phyloP scores from a whole-genome alignment of 2,329 filamentous ascomycete genomes.

The Escovopsis weberi region DNA sequence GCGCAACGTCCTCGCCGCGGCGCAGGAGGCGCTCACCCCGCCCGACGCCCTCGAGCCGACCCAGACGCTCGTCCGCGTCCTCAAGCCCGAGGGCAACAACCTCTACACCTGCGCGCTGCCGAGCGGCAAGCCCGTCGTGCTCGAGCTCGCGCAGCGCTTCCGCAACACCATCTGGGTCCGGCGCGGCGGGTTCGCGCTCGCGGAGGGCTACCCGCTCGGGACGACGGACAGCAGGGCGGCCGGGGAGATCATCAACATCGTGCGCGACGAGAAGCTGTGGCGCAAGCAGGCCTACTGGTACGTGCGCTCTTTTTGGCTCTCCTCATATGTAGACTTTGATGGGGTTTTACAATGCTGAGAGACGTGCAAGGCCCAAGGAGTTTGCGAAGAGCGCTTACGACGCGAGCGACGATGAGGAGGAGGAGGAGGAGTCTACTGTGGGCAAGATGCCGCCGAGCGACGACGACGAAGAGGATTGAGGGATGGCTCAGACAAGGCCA shows the following conservation, averaged over 20 bases:
- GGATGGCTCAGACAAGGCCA: background rate
- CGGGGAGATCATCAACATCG: conserved; percentile 86
- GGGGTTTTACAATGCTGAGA: background rate
- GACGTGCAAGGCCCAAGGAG: conserved; percentile 52
- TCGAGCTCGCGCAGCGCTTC: conserved; percentile 74
- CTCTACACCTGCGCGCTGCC: conserved; percentile 69
- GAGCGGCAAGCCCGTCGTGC: conserved; percentile 48
- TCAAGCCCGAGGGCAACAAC: conserved; percentile 78
- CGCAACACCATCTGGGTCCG: conserved; percentile 91
- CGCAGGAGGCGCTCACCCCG: conserved; percentile 52
- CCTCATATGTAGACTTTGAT: too few relatives aligned
- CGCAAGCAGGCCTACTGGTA: conserved; percentile 81
- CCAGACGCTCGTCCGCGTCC: conserved; percentile 60
- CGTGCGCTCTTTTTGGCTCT: conserved; percentile 8
- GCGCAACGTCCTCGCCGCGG: conserved; percentile 62
- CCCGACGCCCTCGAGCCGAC: conserved; percentile 42
- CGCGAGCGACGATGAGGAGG: conserved; percentile 56
- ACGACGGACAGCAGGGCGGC: conserved; percentile 63
- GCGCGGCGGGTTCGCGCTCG: conserved; percentile 71
- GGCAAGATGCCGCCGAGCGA: conserved; percentile 77
- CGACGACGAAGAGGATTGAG: conserved; percentile 25
- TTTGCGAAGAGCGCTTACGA: conserved; percentile 53
- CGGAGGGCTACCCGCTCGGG: conserved; percentile 51
- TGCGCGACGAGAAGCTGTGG: conserved; percentile 84
- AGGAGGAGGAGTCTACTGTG: conserved; percentile 64